Evolutionary conservation across 2,329 filamentous ascomycete species (phyloP), one percentile per base, ranked within the genome.

Genomic region (Huntiella decipiens): DNA sequence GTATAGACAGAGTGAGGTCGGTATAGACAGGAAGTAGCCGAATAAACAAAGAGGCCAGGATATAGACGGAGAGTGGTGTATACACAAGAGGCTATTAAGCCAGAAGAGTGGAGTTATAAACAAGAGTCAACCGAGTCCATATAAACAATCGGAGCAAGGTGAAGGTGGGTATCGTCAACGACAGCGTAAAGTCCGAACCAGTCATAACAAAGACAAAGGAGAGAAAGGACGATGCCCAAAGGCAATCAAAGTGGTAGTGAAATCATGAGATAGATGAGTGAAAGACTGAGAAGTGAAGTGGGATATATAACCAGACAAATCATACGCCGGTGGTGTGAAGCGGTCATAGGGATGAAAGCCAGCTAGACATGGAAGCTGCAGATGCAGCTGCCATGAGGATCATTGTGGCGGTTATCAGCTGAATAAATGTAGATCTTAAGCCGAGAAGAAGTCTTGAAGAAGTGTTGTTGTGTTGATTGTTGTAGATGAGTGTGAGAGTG

Each of bases 401-500:
- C 47, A 17, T 39, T 43, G 28, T 48, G 46, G 38, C 49, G 44
- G 46, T 46, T 48, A 32, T 45, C 46, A 28, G 22, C 22, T 28
- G 22, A 28, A 28, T 7, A 28, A 7, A 2, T 28, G 22, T 28
- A 28, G 22, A 28, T 28, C 22, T 28, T 28, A 10, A 28, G 8
- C 22, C 5, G 8, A 28, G 22, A 28, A 28, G 22, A 4, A 28
- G 22, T 28, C 6, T 28, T 28, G 22, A 28, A 28, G 22, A 28
- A 28, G 22, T 10, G 7, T 28, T 28, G 22, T 28, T 28, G 22
- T 28, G 22, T 28, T 28, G 22, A 28, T 28, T 28, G 22, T 28
- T 28, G 8, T 28, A 28, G 22, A 28, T 28, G 22, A 28, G 22
- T 28, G 22, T 28, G 22, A 28, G 22, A 28, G 22, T 28, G 22